Evolutionary conservation across 1,284 basidiomycete genomes (phyloP), one percentile per base, ranked within the genome.

Genomic region (Chalciporus sp.): DNA sequence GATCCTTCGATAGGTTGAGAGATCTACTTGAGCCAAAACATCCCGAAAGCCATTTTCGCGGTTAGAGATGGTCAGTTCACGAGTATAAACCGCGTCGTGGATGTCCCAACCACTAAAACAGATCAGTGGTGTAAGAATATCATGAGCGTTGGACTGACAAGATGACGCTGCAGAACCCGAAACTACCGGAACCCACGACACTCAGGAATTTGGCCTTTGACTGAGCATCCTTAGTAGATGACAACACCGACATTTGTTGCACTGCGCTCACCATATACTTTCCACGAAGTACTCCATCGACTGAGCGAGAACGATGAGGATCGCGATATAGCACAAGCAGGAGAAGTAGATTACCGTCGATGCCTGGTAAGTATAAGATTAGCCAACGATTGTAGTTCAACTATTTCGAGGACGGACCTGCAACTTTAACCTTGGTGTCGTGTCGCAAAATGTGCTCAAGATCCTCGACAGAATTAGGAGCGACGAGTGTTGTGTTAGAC

Each of bases 191-290:
- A 55, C 88, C 85, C n/a, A 82, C 90, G 0, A 91, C 88, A 46
- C 87, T 89, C 28, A 98, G 69, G 67, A 99, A 97, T 74, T 99
- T 99, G 51, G 87, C 80, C 74, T 92, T 97, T 28, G 90, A 92
- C 89, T 92, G 51, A 14, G 45, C 23, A 12, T 31, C 35, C 27
- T 65, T 31, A 56, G 55, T 46, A 9, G 17, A 51, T 16, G 19
- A 51, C 12, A 39, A 1, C 7, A 11, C 26, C 42, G 19, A 33
- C 43, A 19, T 23, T 37, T 42, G 20, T 23, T 37, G 10, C 35
- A 20, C 26, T 17, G 12, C 12, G 57, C 75, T 51, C 58, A 88
- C 90, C 90, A 97, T 94, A 71, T 90, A 90, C 74, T 98, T 98
- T 45, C 95, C 95, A 45, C 95, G 82, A 14, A 98, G 79, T 17